Evolutionary conservation across 306 rosid genomes (phyloP), one percentile per base, ranked within the genome.

Genomic region (Pterocarpus santalinus): DNA sequence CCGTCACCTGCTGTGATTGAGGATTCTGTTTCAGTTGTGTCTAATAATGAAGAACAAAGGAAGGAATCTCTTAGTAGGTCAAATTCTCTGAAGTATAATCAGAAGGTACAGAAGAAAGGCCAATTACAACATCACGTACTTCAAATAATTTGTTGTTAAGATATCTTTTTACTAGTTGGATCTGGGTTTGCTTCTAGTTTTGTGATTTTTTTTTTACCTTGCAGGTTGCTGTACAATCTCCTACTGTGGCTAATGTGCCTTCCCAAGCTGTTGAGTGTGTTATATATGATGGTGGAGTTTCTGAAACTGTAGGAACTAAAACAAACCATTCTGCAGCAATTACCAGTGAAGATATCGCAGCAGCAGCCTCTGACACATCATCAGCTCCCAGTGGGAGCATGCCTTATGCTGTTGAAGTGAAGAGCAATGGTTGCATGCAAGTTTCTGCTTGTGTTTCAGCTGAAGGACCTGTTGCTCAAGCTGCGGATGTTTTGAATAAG

Each of bases 91-190:
- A 89, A 86, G 80, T 97, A 96, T 77, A 85, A 87, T 79, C 90
- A 86, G 77, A 94, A 86, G 75, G 87, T 89, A 74, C 22, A 76
- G 76, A 90, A 82, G 86, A 86, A 88, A 86, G 97, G 86, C 53
- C 94, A 87, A 79, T 55, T 81, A 16, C 90, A 82, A 69, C 85
- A 83, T 83, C 92, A 94, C 97, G 99, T 96, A 87, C 60, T 46
- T 80, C 30, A 51, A 57, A 30, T 77, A 61, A 73, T 78, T 55
- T 65, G 55, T 38, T 73, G 17, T 49, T 65, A 22, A 32, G 58
- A 51, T 41, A 51, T 51, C 17, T 12, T 51, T 8, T 13, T 4
- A 0, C 17, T 44, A 5, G 15, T 34, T 44, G 12, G 30, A 16
- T 64, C 52, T 52, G 64, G 34, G 69, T 69, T 49, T 81, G 66